A percentile compares a stretch with the other conserved stretches of the same genome.
phyloP scores from a whole-genome alignment of 2,329 filamentous ascomycete genomes.

The Trichoderma endophyticum region DNA sequence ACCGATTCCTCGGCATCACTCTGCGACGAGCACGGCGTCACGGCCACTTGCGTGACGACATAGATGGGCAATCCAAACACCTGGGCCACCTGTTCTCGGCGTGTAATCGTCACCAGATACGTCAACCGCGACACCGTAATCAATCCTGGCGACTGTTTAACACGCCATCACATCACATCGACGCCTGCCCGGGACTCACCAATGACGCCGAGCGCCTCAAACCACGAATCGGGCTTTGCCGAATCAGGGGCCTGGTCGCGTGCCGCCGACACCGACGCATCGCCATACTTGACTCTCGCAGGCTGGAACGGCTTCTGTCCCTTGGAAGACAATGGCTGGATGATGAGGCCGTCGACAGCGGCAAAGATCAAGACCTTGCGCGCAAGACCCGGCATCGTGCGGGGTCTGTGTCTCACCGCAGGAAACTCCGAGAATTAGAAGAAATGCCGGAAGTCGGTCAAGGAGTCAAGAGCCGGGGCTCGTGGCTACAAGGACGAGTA shows the following conservation, averaged over 20 bases:
- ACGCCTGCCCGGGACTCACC: slow-evolving; percentile 39
- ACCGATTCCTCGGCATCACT: slow-evolving; percentile 72
- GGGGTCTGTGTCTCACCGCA: slow-evolving; percentile 6
- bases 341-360: slow-evolving; percentile 75
- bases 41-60: slow-evolving; percentile 79
- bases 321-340: slow-evolving; percentile 67
- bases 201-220: slow-evolving; percentile 59
- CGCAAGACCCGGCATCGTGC: slow-evolving; percentile 69
- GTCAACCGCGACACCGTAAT: slow-evolving; percentile 76
- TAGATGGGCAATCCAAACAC: slow-evolving; percentile 81
- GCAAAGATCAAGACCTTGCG: slow-evolving; percentile 80
- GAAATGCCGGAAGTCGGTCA: neutral
- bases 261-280: slow-evolving; percentile 46
- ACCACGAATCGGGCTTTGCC: slow-evolving; percentile 46
- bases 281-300: slow-evolving; percentile 68
- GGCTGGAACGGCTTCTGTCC: slow-evolving; percentile 54
- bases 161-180: neutral
- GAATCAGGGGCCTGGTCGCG: slow-evolving; percentile 47
- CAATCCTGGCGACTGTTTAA: slow-evolving; percentile 56
- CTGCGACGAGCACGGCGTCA: slow-evolving; percentile 83
- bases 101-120: slow-evolving; percentile 83
- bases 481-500: slow-evolving; percentile 2
- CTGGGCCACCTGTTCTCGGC: slow-evolving; percentile 83
- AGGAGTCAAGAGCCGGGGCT: slow-evolving; percentile 1
- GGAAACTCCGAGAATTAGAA: neutral